Conservation (phyloP, 768 basidiomycete species). For the Lentinus brumalis region DNA sequence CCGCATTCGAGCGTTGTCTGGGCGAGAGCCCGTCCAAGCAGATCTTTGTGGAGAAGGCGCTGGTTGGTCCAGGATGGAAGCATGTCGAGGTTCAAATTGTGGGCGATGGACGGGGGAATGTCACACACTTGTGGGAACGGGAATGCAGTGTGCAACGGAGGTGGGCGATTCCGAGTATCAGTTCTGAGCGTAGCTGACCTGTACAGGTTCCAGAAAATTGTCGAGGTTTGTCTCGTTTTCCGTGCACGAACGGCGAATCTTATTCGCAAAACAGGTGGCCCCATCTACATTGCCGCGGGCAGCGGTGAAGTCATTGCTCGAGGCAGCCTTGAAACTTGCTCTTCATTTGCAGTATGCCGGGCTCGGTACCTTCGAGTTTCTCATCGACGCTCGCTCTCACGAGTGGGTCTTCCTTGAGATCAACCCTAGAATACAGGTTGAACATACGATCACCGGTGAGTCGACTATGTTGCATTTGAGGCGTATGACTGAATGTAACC, state of each 20-base stretch:
- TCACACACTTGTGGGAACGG: constrained; percentile 36
- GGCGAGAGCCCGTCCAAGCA: constrained; percentile 20
- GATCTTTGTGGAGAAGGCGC: constrained; percentile 36
- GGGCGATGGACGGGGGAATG: constrained; percentile 32
- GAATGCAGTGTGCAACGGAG: constrained; percentile 39
- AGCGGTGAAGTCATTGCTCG: constrained; percentile 23
- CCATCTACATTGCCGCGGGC: constrained; percentile 30
- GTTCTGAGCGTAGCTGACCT: not conserved
- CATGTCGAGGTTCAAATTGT: constrained; percentile 39
- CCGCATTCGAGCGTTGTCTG: constrained; percentile 11
- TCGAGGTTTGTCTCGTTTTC: constrained; percentile 23
- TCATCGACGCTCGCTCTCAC: constrained; percentile 25
- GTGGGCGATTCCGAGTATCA: constrained; percentile 14
- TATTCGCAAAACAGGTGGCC: constrained; percentile 22
- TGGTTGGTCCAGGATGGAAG: constrained; percentile 35
- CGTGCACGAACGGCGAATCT: not conserved
- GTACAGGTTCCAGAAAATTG: constrained; percentile 38
- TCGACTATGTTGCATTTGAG: not conserved
- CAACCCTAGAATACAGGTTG: constrained; percentile 34
- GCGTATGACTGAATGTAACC: not conserved
- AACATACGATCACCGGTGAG: constrained; percentile 36
- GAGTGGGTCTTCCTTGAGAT: constrained; percentile 40
- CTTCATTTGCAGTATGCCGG: constrained; percentile 28
- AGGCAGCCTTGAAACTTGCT: constrained; percentile 31
- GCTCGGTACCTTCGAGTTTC: constrained; percentile 37